These are phyloP conservation scores for Cystofilobasidium ferigula DNA, from an alignment of 768 basidiomycete genomes.

Conservation along the genomic window DNA sequence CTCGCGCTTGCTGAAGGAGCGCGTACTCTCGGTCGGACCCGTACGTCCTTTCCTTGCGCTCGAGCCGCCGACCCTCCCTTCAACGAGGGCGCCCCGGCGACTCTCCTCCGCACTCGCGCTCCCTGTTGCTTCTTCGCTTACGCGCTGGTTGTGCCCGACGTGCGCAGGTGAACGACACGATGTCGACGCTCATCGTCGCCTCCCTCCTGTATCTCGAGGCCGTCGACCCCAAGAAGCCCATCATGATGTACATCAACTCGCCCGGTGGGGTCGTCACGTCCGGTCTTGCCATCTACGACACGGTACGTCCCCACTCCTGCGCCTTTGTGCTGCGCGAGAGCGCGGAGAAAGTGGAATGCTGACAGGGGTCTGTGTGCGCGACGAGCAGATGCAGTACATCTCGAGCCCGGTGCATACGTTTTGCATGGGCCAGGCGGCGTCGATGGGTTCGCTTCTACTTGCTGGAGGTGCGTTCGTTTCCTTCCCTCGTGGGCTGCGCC, in stretches of 20 bases:
- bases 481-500: background rate
- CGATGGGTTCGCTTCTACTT: slow-evolving; percentile 88
- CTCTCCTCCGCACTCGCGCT: background rate
- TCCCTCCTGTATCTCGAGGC: slow-evolving; percentile 93
- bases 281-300: slow-evolving; percentile 93
- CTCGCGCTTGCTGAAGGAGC: slow-evolving; percentile 78
- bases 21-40: slow-evolving; percentile 91
- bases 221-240: slow-evolving; percentile 84
- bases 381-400: slow-evolving; percentile 71
- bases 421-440: slow-evolving; percentile 86
- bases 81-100: background rate
- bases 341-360: background rate
- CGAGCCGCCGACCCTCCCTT: background rate
- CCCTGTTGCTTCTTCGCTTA: background rate
- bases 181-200: slow-evolving; percentile 76
- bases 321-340: background rate
- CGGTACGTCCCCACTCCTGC: slow-evolving; percentile 46
- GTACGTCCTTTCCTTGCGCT: slow-evolving; percentile 46
- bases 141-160: no score
- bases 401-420: slow-evolving; percentile 92
- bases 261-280: slow-evolving; percentile 94
- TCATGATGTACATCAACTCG: slow-evolving; percentile 93
- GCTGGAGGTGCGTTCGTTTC: slow-evolving; percentile 52
- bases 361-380: no score
- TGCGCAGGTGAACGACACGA: slow-evolving; percentile 71